Base-by-base conservation (phyloP, 768 basidiomycete species). In the Termitomyces sp. region DNA sequence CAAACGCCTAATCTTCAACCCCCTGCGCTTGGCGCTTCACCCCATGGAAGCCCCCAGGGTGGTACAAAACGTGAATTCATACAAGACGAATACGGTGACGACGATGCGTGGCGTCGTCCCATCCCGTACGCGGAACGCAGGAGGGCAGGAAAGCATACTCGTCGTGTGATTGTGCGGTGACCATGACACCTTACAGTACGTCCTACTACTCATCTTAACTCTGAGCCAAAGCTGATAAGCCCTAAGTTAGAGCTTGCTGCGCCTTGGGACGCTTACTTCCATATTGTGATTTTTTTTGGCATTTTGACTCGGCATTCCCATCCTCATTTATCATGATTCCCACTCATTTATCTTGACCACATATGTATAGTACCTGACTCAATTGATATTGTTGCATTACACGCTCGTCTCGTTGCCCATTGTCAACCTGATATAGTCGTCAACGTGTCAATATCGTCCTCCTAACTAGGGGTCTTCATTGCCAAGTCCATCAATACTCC, bases 61-160 rank as follows among this genome's bases (percentile, higher is more conserved):
- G 63, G 70, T 14, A 64, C 72, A 20, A 77, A 77, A 67, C 59
- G 67, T 22, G 76, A 78, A 46, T 74, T 70, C 56, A 56, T 64
- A 37, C 65, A 70, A 48, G 84, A 85, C 18, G 84, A 83, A 39
- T 79, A 76, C 63, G 84, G 87, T 55, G 67, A 77, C 26, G 88
- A 90, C 66, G 87, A 90, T 60, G 74, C 84, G 27, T 90, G 88
- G 88, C 75, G 83, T 31, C 73, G 81, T 44, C 86, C 88, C 0
- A 89, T 84, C 70, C 88, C 89, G 22, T 84, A 86, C 64, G 80
- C 81, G 41, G 88, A 90, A 68, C 82, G 89, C 24, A 76, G 89
- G 55, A 77, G 89, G 56, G 89, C 89, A 52, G 89, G 89, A 50
- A 92, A 92, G 68, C 89, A 91, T 67, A 91, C 89, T 24, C 79